phyloP scores from a whole-genome alignment of 2,329 filamentous ascomycete species.

The Venturiaceae sp. region DNA sequence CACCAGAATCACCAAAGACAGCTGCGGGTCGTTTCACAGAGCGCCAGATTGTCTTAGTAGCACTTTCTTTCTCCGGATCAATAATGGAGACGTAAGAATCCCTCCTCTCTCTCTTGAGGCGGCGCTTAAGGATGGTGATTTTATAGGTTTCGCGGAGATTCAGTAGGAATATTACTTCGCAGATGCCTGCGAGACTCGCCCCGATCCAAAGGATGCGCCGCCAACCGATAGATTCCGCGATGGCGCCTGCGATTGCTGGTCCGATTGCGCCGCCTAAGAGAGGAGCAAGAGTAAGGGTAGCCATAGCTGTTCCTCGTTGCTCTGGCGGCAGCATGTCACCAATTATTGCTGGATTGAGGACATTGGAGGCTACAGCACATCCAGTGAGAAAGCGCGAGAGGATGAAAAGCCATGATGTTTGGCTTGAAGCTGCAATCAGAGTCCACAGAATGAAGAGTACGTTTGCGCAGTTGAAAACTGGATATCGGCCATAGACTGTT shows the following conservation, averaged over 20 bases:
- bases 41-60: conserved; percentile 19
- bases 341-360: conserved; percentile 53
- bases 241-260: conserved; percentile 44
- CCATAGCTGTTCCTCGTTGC: conserved; percentile 49
- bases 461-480: conserved; percentile 29
- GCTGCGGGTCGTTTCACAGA: conserved; percentile 30
- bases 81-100: conserved; percentile 10
- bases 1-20: conserved; percentile 38
- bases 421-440: conserved; percentile 27
- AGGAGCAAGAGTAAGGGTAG: conserved; percentile 46
- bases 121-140: conserved; percentile 39
- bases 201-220: conserved; percentile 42
- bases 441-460: conserved; percentile 34
- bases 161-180: conserved; percentile 41
- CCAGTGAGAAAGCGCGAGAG: conserved; percentile 33
- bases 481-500: conserved; percentile 26
- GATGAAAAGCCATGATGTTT: conserved; percentile 29
- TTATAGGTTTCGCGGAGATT: conserved; percentile 53
- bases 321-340: conserved; percentile 53
- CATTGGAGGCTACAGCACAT: conserved; percentile 37
- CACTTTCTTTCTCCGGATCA: conserved; percentile 9
- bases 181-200: conserved; percentile 35
- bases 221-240: conserved; percentile 48
- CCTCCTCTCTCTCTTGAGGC: conserved; percentile 15
- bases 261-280: conserved; percentile 48